Conservation (phyloP, 305 asterid genomes). For the Lippia alba region DNA sequence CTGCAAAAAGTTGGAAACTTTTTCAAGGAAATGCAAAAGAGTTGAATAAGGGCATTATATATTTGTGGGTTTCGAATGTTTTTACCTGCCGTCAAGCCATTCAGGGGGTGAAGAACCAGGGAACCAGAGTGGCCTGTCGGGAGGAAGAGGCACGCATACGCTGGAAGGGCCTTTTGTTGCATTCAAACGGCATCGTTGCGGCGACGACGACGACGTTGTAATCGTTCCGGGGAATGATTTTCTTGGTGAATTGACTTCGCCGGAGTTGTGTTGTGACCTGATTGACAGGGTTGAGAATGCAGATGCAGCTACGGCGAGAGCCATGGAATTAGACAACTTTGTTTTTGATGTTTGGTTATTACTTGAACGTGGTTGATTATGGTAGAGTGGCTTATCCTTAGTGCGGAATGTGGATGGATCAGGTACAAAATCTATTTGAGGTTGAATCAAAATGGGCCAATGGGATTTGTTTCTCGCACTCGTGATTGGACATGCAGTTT, state of each 20-base stretch:
- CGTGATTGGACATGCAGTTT: conserved; percentile 11
- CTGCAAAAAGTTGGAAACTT: conserved; percentile 39
- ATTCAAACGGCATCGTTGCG: conserved; percentile 37
- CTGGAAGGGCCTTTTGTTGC: conserved; percentile 81
- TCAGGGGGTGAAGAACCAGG: conserved; percentile 87
- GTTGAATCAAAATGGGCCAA: conserved; percentile 28
- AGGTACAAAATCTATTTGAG: neutral
- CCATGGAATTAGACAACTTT: conserved; percentile 38
- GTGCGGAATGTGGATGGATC: conserved; percentile 19
- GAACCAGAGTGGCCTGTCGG: conserved; percentile 90
- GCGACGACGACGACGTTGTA: conserved; percentile 28
- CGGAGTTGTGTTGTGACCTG: conserved; percentile 41
- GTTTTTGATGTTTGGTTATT: neutral
- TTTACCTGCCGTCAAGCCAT: conserved; percentile 90
- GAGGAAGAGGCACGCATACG: conserved; percentile 83
- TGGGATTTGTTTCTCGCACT: conserved; percentile 17
- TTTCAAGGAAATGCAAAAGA: too few species aligned
- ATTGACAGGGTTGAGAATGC: conserved; percentile 55
- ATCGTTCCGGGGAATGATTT: conserved; percentile 34
- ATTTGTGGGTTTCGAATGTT: too few species aligned
- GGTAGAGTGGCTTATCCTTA: conserved; percentile 33
- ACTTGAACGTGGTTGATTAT: neutral
- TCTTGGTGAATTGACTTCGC: conserved; percentile 41
- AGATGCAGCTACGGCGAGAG: conserved; percentile 55
- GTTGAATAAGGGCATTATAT: too few species aligned